Evolutionary conservation across 495 filamentous ascomycete species (phyloP), one percentile per base, ranked within the genome.

Genomic region (Cudoniella acicularis): DNA sequence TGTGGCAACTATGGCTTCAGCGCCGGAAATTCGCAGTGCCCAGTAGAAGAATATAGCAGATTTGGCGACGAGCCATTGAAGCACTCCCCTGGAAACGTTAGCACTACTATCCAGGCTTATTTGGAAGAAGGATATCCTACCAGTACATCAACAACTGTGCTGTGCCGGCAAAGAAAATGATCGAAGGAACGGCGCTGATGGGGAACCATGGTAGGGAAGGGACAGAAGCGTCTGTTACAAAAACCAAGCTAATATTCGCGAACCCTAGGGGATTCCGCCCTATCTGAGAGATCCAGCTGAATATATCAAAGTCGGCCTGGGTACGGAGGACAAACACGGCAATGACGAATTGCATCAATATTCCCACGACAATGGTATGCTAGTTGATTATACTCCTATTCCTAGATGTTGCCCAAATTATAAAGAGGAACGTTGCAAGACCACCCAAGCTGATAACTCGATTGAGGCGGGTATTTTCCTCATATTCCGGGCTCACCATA

Each of bases 1-100:
- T 41, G 90, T 87, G 22, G 91, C 91, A 30, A 96, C 91, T 24
- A 96, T 87, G 23, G 91, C 90, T 68, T 95, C 91, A 42, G 87
- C 90, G 40, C 91, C 91, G n/a, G 90, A 93, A 16, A 94, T 88
- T 10, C 82, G 79, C 77, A 96, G 83, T 48, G 73, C 77, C 89
- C 89, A 94, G 80, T 91, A 93, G 80, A 95, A 93, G 74, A 96
- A 91, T 49, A 83, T 76, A 63, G 91, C 90, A 61, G 91, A 89
- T 62, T 95, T 95, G 27, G 71, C 70, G 62, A 95, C 80, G 71
- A 89, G 86, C 91, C 91, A 96, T 73, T 92, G 90, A 23, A 96
- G 75, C 30, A 90, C 70, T 4, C 84, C 84, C 65, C 79, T 54
- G 16, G 10, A 1, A 11, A 9, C 8, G n/a, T 20, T 24, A 24